Conservation (phyloP, 768 basidiomycete genomes). For the Termitomyces sp. region DNA sequence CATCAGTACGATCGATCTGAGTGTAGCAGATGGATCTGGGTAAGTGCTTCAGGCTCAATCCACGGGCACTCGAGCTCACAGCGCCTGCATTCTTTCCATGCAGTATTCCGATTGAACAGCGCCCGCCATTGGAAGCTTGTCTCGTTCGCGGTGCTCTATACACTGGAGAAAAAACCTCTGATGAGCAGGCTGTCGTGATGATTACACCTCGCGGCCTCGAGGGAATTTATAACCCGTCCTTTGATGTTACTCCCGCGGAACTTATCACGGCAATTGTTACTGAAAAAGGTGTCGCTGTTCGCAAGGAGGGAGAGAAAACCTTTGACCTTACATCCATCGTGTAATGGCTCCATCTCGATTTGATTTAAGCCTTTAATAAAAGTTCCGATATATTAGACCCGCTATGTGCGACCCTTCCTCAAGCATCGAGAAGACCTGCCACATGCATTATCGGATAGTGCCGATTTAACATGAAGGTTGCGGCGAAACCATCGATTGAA, state of each 20-base stretch:
- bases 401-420: background rate
- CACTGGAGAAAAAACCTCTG: conserved; percentile 37
- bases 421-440: background rate
- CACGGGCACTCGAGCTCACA: background rate
- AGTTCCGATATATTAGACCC: too few species aligned
- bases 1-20: conserved; percentile 86
- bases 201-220: conserved; percentile 67
- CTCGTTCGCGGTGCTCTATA: conserved; percentile 80
- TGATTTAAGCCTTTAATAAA: background rate
- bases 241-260: conserved; percentile 93
- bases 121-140: conserved; percentile 84
- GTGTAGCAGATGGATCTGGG: conserved; percentile 64
- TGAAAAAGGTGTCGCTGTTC: conserved; percentile 88
- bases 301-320: conserved; percentile 43
- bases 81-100: conserved; percentile 1
- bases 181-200: conserved; percentile 74
- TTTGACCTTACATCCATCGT: conserved; percentile 68
- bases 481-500: background rate
- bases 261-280: conserved; percentile 94
- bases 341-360: conserved; percentile 6
- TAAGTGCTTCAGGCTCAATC: conserved; percentile 27
- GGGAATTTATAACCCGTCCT: conserved; percentile 87
- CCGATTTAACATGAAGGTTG: background rate
- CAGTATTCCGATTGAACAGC: conserved; percentile 89
- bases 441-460: background rate